A percentile compares a stretch with the other conserved stretches of the same genome.
Evolutionary conservation across 768 basidiomycete species (phyloP).

Genomic region (Tulasnella sp.): DNA sequence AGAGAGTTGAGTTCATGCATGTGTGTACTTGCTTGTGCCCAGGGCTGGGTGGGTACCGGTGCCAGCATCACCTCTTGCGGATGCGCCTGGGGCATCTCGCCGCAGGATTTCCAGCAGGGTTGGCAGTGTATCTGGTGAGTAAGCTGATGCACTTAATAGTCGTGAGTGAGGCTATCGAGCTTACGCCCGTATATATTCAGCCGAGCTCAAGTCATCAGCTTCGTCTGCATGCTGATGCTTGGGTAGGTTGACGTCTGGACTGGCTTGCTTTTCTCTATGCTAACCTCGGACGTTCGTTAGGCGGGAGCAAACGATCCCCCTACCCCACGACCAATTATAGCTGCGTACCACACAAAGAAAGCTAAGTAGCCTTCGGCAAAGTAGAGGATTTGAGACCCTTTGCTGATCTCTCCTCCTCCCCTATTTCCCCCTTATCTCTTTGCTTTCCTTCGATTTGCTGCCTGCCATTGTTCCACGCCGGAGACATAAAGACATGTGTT

Average conservation of each 20-base stretch:
- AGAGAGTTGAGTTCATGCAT: not conserved
- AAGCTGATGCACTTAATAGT: too few species aligned
- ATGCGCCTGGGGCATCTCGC: not conserved
- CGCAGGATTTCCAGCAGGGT: not conserved
- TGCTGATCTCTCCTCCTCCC: not conserved
- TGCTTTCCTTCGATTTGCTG: not conserved
- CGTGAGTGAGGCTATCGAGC: too few species aligned
- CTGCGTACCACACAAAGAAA: not conserved
- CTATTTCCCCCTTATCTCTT: not conserved
- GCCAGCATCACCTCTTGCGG: not conserved
- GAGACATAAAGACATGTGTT: too few species aligned
- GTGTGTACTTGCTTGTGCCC: not conserved
- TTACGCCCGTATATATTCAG: not conserved
- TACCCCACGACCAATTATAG: not conserved
- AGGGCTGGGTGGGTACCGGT: not conserved
- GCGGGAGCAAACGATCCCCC: not conserved
- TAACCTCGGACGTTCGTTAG: not conserved
- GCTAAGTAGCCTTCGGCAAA: not conserved
- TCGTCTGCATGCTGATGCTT: constrained; percentile 6
- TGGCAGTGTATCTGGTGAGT: not conserved
- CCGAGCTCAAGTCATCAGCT: constrained; percentile 3
- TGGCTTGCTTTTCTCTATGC: not conserved
- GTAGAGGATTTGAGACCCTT: not conserved
- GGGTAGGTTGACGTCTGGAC: not conserved
- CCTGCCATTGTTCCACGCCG: not conserved